Evolutionary conservation across 352 stramenopile genomes (phyloP).

Genomic region (Plasmopara muralis): DNA sequence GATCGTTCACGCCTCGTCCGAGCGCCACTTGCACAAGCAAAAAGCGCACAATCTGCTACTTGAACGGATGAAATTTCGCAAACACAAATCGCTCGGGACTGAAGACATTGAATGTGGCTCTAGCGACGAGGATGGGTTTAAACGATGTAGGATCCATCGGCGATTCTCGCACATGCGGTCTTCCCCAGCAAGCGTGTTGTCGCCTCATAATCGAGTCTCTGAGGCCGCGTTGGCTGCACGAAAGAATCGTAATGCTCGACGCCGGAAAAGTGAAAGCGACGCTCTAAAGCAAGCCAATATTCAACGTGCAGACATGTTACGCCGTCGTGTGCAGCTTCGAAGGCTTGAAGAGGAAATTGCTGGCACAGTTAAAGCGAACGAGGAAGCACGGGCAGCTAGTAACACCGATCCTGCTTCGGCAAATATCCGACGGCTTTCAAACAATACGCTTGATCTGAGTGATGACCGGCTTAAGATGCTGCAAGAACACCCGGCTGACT

Average conservation of each 20-base stretch:
- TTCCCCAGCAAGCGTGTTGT: conserved; percentile 11
- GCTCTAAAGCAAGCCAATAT: conserved; percentile 44
- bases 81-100: conserved; percentile 32
- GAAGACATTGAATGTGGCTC: conserved; percentile 47
- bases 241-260: conserved; percentile 28
- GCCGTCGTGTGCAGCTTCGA: conserved; percentile 52
- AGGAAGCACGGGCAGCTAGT: conserved; percentile 18
- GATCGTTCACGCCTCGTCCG: conserved; percentile 27
- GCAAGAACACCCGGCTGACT: conserved; percentile 55
- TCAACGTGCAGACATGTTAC: conserved; percentile 55
- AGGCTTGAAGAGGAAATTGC: conserved; percentile 71
- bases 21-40: conserved; percentile 19
- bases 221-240: conserved; percentile 14
- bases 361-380: conserved; percentile 55
- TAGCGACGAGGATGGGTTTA: conserved; percentile 33
- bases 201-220: conserved; percentile 6
- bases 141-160: conserved; percentile 7
- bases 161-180: conserved; percentile 21
- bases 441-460: conserved; percentile 28
- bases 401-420: conserved; percentile 4
- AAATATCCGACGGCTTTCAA: conserved; percentile 17
- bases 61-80: conserved; percentile 24
- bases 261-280: conserved; percentile 69
- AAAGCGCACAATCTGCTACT: conserved; percentile 15
- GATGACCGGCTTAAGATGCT: conserved; percentile 52